Percentiles rank a stretch among this genome's conserved stretches.
Conservation (phyloP, 768 basidiomycete species). For the Leccinum disarticulatum region DNA sequence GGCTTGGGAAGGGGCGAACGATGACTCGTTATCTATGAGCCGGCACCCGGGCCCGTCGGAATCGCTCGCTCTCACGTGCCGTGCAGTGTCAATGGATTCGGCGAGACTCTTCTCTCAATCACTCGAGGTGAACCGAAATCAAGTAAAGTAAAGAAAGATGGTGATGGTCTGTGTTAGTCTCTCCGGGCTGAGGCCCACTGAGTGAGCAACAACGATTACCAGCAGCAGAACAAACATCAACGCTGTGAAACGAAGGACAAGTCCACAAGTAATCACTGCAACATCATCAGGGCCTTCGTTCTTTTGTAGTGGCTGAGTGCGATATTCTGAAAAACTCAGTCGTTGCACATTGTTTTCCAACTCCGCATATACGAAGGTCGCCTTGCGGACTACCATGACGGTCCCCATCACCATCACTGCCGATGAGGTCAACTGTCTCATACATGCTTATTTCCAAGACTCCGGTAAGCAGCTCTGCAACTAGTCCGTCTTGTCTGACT, state of each 20-base stretch:
- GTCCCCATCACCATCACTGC: constrained; percentile 65
- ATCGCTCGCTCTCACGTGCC: constrained; percentile 6
- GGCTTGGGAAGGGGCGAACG: constrained; percentile 1
- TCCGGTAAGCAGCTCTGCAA: constrained; percentile 50
- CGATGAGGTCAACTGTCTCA: constrained; percentile 83
- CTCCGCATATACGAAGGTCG: constrained; percentile 20
- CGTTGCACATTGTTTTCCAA: constrained; percentile 21
- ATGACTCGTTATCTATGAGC: constrained; percentile 3
- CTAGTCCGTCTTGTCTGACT: constrained; percentile 9
- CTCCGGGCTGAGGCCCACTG: not conserved
- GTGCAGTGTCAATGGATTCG: not conserved
- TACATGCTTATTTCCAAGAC: constrained; percentile 82
- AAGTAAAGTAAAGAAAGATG: not conserved
- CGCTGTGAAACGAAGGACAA: not conserved
- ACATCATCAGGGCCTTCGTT: too few relatives aligned
- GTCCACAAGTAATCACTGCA: not conserved
- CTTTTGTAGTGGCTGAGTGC: not conserved
- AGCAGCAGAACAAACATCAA: not conserved
- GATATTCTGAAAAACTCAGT: not conserved
- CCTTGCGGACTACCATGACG: constrained; percentile 27
- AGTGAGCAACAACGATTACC: not conserved
- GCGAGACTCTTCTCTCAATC: not conserved
- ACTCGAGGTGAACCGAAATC: not conserved
- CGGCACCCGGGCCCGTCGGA: not conserved
- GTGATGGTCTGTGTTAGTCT: not conserved